Conservation (phyloP, 2,329 filamentous ascomycete species). For the Fusarium luffae region DNA sequence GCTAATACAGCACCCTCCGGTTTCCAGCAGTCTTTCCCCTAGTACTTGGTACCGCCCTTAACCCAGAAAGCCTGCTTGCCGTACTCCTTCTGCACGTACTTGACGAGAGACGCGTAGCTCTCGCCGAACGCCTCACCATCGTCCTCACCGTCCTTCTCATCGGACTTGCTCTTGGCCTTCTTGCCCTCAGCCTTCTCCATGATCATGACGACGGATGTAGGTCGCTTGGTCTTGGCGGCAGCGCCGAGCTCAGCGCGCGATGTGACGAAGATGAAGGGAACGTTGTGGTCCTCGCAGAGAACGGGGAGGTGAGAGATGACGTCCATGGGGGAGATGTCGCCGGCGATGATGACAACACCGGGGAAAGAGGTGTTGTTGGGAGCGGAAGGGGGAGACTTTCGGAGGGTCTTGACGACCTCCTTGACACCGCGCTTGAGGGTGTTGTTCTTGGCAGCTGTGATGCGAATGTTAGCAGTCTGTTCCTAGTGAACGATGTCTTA, state of each 20-base stretch:
- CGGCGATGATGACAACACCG: constrained; percentile 89
- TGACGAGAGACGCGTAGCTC: constrained; percentile 72
- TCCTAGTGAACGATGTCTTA: background rate
- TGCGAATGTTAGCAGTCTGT: constrained; percentile 28
- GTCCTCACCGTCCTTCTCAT: constrained; percentile 58
- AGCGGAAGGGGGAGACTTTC: constrained; percentile 83
- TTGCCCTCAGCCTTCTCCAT: constrained; percentile 65
- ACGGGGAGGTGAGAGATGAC: constrained; percentile 98
- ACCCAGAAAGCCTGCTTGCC: constrained; percentile 66
- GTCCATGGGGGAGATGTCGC: constrained; percentile 98
- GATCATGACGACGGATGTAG: constrained; percentile 95
- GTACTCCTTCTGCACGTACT: constrained; percentile 74
- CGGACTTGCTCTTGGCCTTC: constrained; percentile 59
- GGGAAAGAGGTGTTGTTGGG: constrained; percentile 72
- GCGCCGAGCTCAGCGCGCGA: constrained; percentile 93
- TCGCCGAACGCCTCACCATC: constrained; percentile 71
- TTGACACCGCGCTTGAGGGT: constrained; percentile 98
- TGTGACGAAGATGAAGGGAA: constrained; percentile 95
- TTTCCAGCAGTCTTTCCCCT: background rate
- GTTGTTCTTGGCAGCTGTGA: constrained; percentile 89
- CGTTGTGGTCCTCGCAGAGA: constrained; percentile 96
- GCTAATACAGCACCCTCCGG: background rate
- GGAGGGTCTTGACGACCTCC: constrained; percentile 97
- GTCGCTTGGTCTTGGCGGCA: constrained; percentile 93
- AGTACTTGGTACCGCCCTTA: constrained; percentile 51